A percentile compares a stretch with the other conserved stretches of the same genome.
Conservation (phyloP, 345 rosid genomes). For the Conringia planisiliqua region DNA sequence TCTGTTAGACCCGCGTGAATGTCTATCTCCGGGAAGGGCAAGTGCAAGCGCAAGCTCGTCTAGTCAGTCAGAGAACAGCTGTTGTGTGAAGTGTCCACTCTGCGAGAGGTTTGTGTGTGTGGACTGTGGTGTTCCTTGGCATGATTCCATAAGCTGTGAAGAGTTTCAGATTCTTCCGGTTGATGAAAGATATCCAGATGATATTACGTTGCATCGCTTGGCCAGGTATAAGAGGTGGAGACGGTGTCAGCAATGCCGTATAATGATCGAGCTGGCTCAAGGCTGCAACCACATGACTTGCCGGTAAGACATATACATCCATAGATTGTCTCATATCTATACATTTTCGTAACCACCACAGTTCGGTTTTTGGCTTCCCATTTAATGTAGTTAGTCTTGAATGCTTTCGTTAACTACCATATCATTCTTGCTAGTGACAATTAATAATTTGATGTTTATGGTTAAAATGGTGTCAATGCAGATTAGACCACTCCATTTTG, state of each 20-base stretch:
- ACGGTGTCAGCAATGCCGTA: constrained; percentile 85
- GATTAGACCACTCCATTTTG: not conserved
- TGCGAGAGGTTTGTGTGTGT: constrained; percentile 86
- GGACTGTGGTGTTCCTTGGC: constrained; percentile 96
- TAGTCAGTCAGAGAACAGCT: constrained; percentile 61
- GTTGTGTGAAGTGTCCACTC: constrained; percentile 73
- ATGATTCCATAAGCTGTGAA: constrained; percentile 76
- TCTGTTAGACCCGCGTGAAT: constrained; percentile 70
- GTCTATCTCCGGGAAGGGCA: constrained; percentile 56
- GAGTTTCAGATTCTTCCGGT: constrained; percentile 80
- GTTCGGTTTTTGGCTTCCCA: not conserved
- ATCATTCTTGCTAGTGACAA: not conserved
- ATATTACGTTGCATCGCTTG: constrained; percentile 74
- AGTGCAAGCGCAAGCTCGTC: constrained; percentile 61
- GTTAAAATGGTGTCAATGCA: not conserved
- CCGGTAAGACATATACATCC: constrained; percentile 45
- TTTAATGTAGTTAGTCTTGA: not conserved
- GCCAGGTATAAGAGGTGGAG: constrained; percentile 90
- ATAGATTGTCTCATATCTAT: not conserved
- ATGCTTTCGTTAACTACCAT: not conserved
- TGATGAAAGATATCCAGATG: constrained; percentile 83
- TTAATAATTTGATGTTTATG: not conserved
- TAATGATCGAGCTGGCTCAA: constrained; percentile 88
- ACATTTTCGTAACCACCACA: not conserved
- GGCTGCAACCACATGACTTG: constrained; percentile 99